Percentiles rank a stretch among this genome's conserved stretches.
phyloP scores from a whole-genome alignment of 1,139 yeast species.

The Hanseniaspora gamundiae region DNA sequence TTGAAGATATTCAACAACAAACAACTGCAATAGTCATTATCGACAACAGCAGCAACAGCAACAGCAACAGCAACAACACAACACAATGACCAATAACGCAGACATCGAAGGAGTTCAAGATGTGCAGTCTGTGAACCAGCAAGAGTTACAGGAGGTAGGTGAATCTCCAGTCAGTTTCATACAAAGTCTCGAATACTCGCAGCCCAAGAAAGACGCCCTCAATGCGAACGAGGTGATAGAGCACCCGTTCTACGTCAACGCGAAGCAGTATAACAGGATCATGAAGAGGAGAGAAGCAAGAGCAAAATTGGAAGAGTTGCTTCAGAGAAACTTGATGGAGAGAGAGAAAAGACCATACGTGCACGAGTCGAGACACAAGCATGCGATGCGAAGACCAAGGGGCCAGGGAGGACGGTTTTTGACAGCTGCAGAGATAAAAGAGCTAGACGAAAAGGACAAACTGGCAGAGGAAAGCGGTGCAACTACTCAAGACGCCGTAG shows the following conservation, averaged over 20 bases:
- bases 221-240: slow-evolving; percentile 27
- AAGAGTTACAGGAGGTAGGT: too few species aligned
- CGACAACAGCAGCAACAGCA: too few species aligned
- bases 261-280: slow-evolving; percentile 93
- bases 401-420: slow-evolving; percentile 97
- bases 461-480: slow-evolving; percentile 3
- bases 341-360: slow-evolving; percentile 88
- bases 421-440: slow-evolving; percentile 87
- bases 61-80: too few species aligned
- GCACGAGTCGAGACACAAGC: slow-evolving; percentile 96
- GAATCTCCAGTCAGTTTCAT: too few species aligned
- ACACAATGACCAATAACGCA: too few species aligned
- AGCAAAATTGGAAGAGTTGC: slow-evolving; percentile 80
- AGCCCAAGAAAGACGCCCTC: background rate
- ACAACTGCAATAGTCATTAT: too few species aligned
- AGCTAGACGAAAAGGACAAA: slow-evolving; percentile 46
- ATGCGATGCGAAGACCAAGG: slow-evolving; percentile 97
- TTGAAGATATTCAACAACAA: too few species aligned
- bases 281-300: slow-evolving; percentile 86
- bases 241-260: slow-evolving; percentile 95
- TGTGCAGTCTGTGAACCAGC: too few species aligned
- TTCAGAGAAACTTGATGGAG: slow-evolving; percentile 47
- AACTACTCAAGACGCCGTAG: too few species aligned
- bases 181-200: too few species aligned
- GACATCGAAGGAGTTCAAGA: too few species aligned